phyloP scores from a whole-genome alignment of 2,329 filamentous ascomycete genomes.

The Helicocarpus griseus region DNA sequence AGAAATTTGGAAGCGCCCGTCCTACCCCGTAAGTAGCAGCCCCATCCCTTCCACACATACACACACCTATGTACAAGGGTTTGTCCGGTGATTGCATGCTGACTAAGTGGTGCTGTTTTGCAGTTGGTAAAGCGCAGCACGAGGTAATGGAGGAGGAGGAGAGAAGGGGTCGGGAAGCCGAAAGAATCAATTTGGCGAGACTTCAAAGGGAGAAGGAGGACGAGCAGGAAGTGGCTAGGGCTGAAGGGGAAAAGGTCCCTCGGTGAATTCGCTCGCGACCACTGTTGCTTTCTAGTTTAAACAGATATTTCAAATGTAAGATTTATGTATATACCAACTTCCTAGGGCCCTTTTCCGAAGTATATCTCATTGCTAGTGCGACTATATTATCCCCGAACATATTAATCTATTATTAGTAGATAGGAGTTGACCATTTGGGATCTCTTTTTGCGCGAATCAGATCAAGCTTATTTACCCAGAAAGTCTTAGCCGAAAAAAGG shows the following conservation, averaged over 20 bases:
- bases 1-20: slow-evolving; percentile 76
- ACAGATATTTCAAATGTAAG: too few species aligned
- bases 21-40: slow-evolving; percentile 60
- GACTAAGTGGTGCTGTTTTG: background rate
- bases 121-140: slow-evolving; percentile 20
- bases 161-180: background rate
- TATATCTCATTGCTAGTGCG: too few species aligned
- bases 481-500: too few species aligned
- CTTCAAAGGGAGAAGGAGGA: background rate
- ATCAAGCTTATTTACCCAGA: background rate
- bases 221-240: background rate
- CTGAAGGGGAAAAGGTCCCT: background rate
- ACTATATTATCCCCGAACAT: too few species aligned
- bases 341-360: too few species aligned
- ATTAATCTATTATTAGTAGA: too few species aligned
- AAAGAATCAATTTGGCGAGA: background rate
- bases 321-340: too few species aligned
- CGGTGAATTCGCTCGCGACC: background rate
- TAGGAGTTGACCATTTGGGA: too few species aligned
- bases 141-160: slow-evolving; percentile 2
- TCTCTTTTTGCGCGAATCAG: background rate
- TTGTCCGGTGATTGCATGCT: background rate
- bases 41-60: background rate
- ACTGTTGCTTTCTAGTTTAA: too few species aligned
- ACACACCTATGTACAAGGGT: slow-evolving; percentile 9